phyloP scores from a whole-genome alignment of 345 rosid species.

The Euphorbia peplus region DNA sequence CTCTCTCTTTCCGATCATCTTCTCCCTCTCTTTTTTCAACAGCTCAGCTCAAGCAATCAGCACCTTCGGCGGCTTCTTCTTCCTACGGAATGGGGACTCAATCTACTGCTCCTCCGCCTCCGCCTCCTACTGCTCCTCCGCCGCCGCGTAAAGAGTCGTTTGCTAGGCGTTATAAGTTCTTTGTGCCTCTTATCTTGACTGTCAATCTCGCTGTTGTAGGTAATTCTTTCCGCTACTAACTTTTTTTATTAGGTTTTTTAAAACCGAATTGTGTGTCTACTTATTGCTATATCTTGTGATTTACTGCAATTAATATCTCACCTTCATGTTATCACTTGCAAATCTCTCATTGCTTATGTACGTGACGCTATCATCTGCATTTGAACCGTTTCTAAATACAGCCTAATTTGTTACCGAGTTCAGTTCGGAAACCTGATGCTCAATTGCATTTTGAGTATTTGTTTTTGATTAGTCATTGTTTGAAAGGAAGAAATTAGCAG shows the following conservation, averaged over 20 bases:
- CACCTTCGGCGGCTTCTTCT: constrained; percentile 36
- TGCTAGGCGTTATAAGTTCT: constrained; percentile 71
- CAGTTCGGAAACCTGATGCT: neutral
- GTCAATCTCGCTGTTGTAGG: constrained; percentile 85
- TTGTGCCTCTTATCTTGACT: constrained; percentile 76
- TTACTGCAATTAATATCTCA: too few species aligned
- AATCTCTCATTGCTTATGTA: neutral
- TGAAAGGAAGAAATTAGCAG: neutral
- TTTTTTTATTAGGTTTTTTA: neutral
- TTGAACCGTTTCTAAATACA: neutral
- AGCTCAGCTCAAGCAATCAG: constrained; percentile 54
- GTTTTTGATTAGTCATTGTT: neutral
- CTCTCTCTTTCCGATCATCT: constrained; percentile 8
- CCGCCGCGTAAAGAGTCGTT: constrained; percentile 71
- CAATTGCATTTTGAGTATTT: neutral
- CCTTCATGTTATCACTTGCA: too few species aligned
- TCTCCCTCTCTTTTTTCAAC: constrained; percentile 19
- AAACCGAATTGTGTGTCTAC: too few species aligned
- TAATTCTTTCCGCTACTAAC: constrained; percentile 25
- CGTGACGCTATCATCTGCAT: too few species aligned
- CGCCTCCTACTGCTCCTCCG: constrained; percentile 48
- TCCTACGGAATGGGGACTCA: constrained; percentile 59
- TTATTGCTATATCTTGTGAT: too few species aligned
- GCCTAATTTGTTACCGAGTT: constrained; percentile 6
- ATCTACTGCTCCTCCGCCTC: constrained; percentile 36